phyloP scores from a whole-genome alignment of 805 yeast species.

The Metschnikowia aberdeeniae region DNA sequence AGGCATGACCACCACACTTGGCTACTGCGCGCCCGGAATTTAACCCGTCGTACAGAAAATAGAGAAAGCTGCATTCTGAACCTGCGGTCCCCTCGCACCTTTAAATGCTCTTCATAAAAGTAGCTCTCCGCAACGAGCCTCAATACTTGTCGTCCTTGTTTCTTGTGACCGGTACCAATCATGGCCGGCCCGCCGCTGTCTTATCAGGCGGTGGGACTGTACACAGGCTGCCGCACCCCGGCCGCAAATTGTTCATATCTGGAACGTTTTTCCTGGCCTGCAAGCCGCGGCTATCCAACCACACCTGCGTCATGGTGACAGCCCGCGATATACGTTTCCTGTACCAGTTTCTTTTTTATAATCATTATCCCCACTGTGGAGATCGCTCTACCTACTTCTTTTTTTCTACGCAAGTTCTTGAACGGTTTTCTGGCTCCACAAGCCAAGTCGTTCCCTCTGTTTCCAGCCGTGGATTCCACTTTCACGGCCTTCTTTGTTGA shows the following conservation, averaged over 20 bases:
- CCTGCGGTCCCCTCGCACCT: no score
- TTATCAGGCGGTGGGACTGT: no score
- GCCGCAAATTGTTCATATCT: not conserved
- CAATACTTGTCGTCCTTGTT: no score
- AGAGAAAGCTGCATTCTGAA: no score
- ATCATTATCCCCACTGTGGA: slow-evolving; percentile 1
- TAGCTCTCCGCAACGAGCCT: no score
- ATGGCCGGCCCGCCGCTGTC: no score
- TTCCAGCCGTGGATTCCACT: no score
- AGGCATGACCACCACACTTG: not conserved
- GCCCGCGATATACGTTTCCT: not conserved
- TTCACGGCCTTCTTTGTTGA: no score
- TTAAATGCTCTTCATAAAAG: no score
- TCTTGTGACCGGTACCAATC: no score
- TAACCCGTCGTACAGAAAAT: no score
- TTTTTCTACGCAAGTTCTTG: not conserved
- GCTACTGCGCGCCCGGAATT: not conserved
- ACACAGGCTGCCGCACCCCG: not conserved
- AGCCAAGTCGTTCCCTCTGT: no score
- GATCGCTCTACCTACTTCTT: not conserved
- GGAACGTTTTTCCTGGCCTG: not conserved
- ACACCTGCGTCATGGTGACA: slow-evolving; percentile 2
- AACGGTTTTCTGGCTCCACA: not conserved
- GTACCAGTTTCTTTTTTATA: not conserved
- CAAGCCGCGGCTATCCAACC: not conserved